Percentiles rank a stretch among this genome's conserved stretches.
phyloP scores from a whole-genome alignment of 1,284 basidiomycete genomes.

The Jaminaea rosea region DNA sequence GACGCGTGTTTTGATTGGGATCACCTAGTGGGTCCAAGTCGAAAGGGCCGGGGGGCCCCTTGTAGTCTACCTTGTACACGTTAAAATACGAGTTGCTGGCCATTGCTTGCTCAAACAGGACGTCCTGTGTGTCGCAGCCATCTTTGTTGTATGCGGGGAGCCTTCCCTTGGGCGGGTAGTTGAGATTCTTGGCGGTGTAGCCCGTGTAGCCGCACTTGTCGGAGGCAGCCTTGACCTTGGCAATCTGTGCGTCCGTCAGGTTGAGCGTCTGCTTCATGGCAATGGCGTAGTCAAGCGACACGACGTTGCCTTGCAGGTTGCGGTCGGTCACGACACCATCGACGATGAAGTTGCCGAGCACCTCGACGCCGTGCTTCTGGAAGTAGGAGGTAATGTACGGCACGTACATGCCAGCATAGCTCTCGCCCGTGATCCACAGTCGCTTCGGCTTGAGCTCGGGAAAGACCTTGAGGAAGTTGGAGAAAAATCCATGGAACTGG shows the following conservation, averaged over 20 bases:
- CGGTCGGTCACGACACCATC: slow-evolving; percentile 16
- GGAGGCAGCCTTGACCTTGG: slow-evolving; percentile 15
- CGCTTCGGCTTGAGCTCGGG: slow-evolving; percentile 19
- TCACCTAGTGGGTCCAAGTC: slow-evolving; percentile 18
- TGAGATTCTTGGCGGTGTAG: slow-evolving; percentile 29
- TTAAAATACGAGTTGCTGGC: slow-evolving; percentile 26
- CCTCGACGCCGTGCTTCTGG: slow-evolving; percentile 16
- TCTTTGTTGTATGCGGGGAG: slow-evolving; percentile 3
- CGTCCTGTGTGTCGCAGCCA: slow-evolving; percentile 5
- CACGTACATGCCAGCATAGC: slow-evolving; percentile 95
- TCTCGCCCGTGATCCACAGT: slow-evolving; percentile 49
- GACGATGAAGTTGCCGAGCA: slow-evolving; percentile 16
- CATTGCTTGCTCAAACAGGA: background rate
- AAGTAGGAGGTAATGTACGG: slow-evolving; percentile 62
- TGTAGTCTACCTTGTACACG: slow-evolving; percentile 12
- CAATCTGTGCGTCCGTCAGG: slow-evolving; percentile 14
- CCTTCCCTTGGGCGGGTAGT: slow-evolving; percentile 33
- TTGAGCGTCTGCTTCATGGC: slow-evolving; percentile 7
- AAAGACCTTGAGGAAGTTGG: slow-evolving; percentile 28
- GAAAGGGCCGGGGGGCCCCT: slow-evolving; percentile 2
- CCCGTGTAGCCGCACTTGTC: slow-evolving; percentile 23
- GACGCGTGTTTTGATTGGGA: slow-evolving; percentile 26
- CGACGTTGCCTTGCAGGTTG: no score
- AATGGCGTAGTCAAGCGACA: slow-evolving; percentile 13
- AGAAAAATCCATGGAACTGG: slow-evolving; percentile 44